A percentile compares a stretch with the other conserved stretches of the same genome.
Conservation (phyloP, 257 asterid species). For the Eustoma russellianum region DNA sequence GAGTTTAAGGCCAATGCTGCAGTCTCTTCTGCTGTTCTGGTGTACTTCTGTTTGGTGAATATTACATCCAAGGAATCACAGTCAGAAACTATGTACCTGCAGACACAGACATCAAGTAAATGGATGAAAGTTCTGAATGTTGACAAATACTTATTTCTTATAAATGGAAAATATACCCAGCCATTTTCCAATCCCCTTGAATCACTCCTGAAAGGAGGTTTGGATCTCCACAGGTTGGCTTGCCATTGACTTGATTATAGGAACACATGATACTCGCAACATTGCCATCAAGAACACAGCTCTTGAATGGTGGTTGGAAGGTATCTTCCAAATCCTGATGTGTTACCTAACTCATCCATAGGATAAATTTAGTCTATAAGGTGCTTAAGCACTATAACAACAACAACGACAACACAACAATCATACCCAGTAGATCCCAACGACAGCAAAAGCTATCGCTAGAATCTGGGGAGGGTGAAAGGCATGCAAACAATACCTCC, state of each 20-base stretch:
- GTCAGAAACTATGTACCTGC: constrained; percentile 82
- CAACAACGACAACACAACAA: too few species aligned
- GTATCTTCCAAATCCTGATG: constrained; percentile 92
- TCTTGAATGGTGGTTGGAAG: constrained; percentile 86
- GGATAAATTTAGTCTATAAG: too few species aligned
- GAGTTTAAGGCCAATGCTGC: constrained; percentile 72
- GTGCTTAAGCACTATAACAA: too few species aligned
- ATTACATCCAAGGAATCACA: constrained; percentile 83
- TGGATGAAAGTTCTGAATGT: neutral
- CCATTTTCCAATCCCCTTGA: constrained; percentile 84
- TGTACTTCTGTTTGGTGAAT: constrained; percentile 52
- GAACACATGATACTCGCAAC: constrained; percentile 99
- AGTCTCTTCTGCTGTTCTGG: constrained; percentile 85
- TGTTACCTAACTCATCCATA: constrained; percentile 42
- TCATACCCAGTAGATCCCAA: too few species aligned
- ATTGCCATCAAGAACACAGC: constrained; percentile 87
- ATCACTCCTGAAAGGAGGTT: constrained; percentile 61
- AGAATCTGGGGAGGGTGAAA: too few species aligned
- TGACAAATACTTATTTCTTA: neutral
- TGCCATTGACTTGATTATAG: constrained; percentile 84
- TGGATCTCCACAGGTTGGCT: constrained; percentile 80
- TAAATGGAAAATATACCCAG: constrained; percentile 34
- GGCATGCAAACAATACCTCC: too few species aligned
- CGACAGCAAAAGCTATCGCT: too few species aligned
- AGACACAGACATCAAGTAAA: neutral